Evolutionary conservation across 1,139 yeast species (phyloP).

Genomic region (Saccharomyces hybrid): DNA sequence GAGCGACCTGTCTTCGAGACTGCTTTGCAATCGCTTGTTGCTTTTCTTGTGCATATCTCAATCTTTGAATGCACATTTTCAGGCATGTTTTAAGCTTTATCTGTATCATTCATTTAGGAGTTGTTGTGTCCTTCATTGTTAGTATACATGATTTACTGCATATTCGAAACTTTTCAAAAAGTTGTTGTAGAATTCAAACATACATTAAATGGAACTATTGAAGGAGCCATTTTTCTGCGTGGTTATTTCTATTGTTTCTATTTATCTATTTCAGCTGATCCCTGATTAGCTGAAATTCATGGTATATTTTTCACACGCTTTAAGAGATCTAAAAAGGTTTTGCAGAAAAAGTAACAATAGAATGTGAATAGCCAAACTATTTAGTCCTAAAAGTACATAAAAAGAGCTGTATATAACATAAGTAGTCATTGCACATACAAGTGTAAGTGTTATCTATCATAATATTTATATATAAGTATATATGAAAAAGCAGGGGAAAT

Average conservation of each 20-base stretch:
- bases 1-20: conserved; percentile 67
- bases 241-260: too few relatives aligned
- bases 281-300: background rate
- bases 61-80: conserved; percentile 74
- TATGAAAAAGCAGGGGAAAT: background rate
- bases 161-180: background rate
- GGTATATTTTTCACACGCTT: background rate
- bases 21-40: conserved; percentile 77
- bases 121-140: background rate
- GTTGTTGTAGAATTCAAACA: background rate
- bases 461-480: background rate
- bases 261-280: background rate
- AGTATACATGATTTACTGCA: background rate
- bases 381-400: background rate
- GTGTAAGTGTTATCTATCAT: background rate
- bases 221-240: background rate
- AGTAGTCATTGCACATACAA: background rate
- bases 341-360: background rate
- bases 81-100: conserved; percentile 58
- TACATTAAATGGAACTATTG: background rate
- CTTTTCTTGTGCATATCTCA: conserved; percentile 75
- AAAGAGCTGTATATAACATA: background rate
- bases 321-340: too few relatives aligned
- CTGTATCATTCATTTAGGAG: conserved; percentile 5
- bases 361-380: background rate